Base-by-base conservation (phyloP, 345 rosid genomes). In the Linum lewisii region DNA sequence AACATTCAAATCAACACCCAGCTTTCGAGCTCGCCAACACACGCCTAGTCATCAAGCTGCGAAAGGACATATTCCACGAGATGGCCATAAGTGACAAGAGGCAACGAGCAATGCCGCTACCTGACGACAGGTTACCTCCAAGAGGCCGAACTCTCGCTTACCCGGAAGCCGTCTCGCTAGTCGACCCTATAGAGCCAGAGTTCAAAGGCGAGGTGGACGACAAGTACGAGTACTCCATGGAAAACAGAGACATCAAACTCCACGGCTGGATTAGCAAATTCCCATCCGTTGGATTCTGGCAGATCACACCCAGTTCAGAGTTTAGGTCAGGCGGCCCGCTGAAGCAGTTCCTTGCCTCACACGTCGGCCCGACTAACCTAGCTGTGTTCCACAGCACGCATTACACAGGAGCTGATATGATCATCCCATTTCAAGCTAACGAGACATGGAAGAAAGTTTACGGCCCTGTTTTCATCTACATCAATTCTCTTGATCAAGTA, bases 151-250 rank as follows among this genome's bases (percentile, higher is more conserved):
- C 36, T 38, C 74, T 71, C 14, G 70, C 63, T 0, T 71, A 71
- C 53, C 74, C 70, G 1, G 74, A 71, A 36, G 74, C 74, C 1
- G 74, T 71, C 18, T 36, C 24, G n/a, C 66, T 71, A 0, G 60
- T 71, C 11, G 8, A 71, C 25, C 74, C 74, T 0, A 13, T 71
- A n/a, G 70, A 71, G 29, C 66, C 74, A 16, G 25, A 71, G 23
- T 71, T 61, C 45, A 37, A 57, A 32, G 74, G 74, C n/a, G 6
- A 70, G 73, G 74, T 71, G 20, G 70, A 71, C 38, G 74, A 71
- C 70, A 71, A 71, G 37, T 71, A 71, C 26, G 15, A 25, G 19
- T 71, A 71, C 38, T 52, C 74, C 14, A 49, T 69, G 21, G 69
- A 70, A 24, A 56, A 57, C 59, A 61, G 23, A 21, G 49, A 65